These are phyloP conservation scores for Plectosphaerella plurivora DNA, from an alignment of 2,329 filamentous ascomycete species.

Conservation along the genomic window DNA sequence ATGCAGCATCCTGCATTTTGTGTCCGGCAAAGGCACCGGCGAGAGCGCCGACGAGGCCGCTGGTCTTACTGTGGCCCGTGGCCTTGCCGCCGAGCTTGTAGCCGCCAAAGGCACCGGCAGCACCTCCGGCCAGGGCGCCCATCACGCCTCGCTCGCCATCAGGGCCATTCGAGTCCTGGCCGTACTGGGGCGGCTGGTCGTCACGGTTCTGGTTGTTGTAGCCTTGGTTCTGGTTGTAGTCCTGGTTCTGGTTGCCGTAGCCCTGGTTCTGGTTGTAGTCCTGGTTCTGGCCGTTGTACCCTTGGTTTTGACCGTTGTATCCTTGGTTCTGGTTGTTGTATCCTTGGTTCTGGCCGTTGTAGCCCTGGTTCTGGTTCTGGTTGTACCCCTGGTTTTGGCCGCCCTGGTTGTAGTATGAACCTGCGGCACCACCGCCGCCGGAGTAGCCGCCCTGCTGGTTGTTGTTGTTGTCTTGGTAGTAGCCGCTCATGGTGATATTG, in stretches of 20 bases:
- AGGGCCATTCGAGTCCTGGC: slow-evolving; percentile 11
- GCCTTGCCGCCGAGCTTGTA: slow-evolving; percentile 34
- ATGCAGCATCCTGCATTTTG: slow-evolving; percentile 33
- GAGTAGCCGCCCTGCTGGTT: slow-evolving; percentile 2
- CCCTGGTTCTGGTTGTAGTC: too few species aligned
- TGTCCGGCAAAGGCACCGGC: slow-evolving; percentile 36
- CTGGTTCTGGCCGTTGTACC: too few species aligned
- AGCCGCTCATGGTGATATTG: slow-evolving; percentile 5
- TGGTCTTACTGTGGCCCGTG: slow-evolving; percentile 26
- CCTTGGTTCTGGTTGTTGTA: too few species aligned
- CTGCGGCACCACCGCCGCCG: slow-evolving; percentile 1
- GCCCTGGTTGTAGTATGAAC: slow-evolving; percentile 8
- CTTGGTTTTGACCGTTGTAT: too few species aligned
- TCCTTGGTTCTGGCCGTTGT: not conserved
- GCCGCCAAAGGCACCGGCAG: slow-evolving; percentile 34
- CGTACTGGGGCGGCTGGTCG: slow-evolving; percentile 6
- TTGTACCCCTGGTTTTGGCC: slow-evolving; percentile 3
- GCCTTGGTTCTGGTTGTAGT: too few species aligned
- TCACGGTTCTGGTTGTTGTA: slow-evolving; percentile 1
- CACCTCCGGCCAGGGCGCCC: slow-evolving; percentile 33
- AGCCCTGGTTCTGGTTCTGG: slow-evolving; percentile 4
- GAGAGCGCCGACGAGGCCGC: slow-evolving; percentile 32
- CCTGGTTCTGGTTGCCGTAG: too few species aligned
- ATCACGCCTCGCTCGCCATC: slow-evolving; percentile 36
- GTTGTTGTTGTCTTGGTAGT: slow-evolving; percentile 7